phyloP scores from a whole-genome alignment of 805 yeast species.

The Pichia nanzhaoensis region DNA sequence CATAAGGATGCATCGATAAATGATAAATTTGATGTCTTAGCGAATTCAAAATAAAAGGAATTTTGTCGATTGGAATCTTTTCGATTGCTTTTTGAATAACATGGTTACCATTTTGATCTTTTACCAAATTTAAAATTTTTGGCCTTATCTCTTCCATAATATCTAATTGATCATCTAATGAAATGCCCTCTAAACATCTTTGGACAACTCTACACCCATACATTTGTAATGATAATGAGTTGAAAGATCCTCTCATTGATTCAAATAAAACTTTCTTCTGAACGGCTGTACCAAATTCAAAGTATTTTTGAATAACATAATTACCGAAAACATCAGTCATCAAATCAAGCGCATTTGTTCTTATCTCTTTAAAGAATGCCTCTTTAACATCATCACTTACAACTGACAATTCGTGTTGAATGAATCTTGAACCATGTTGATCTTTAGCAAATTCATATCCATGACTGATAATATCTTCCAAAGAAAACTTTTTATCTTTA shows the following conservation, averaged over 20 bases:
- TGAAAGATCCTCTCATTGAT: constrained; percentile 67
- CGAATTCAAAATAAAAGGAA: constrained; percentile 67
- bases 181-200: constrained; percentile 75
- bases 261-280: constrained; percentile 66
- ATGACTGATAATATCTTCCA: constrained; percentile 76
- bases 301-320: constrained; percentile 90
- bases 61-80: constrained; percentile 61
- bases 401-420: constrained; percentile 75
- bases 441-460: constrained; percentile 90
- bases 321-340: constrained; percentile 98
- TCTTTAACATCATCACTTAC: constrained; percentile 68
- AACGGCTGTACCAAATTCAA: constrained; percentile 69
- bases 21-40: constrained; percentile 70
- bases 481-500: constrained; percentile 50
- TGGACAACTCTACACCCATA: constrained; percentile 98
- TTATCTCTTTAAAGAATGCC: constrained; percentile 74
- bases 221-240: constrained; percentile 81
- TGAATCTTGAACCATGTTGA: constrained; percentile 95
- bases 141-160: constrained; percentile 63
- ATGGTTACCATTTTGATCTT: constrained; percentile 97
- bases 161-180: constrained; percentile 53
- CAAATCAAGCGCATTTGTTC: constrained; percentile 64
- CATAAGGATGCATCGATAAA: constrained; percentile 91
- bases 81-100: constrained; percentile 95
- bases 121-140: constrained; percentile 60